Evolutionary conservation across 129 eudicot genomes (phyloP).

Genomic region (Ambrosia trifida): DNA sequence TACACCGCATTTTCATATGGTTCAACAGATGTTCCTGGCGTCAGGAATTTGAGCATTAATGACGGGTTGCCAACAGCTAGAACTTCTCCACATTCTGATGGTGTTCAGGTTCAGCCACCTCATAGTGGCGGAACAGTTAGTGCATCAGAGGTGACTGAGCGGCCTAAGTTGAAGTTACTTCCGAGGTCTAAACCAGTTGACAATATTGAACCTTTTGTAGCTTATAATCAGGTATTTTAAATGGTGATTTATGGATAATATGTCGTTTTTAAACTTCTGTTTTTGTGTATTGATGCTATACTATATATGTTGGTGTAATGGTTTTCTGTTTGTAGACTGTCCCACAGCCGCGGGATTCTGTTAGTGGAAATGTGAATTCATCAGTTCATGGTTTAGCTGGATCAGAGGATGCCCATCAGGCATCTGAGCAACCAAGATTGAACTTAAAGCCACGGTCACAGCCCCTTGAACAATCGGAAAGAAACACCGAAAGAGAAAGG

Average conservation of each 20-base stretch:
- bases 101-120: slow-evolving; percentile 28
- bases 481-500: slow-evolving; percentile 59
- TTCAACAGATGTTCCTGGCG: slow-evolving; percentile 33
- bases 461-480: slow-evolving; percentile 55
- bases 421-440: slow-evolving; percentile 67
- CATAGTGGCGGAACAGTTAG: slow-evolving; percentile 24
- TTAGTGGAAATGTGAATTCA: slow-evolving; percentile 33
- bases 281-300: slow-evolving; percentile 5
- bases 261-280: background rate
- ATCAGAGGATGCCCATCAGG: slow-evolving; percentile 39
- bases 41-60: slow-evolving; percentile 39
- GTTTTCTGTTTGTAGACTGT: slow-evolving; percentile 32
- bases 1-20: slow-evolving; percentile 24
- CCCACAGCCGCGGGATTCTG: slow-evolving; percentile 40
- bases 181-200: slow-evolving; percentile 84
- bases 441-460: slow-evolving; percentile 77
- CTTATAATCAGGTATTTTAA: slow-evolving; percentile 53
- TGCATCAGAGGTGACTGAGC: slow-evolving; percentile 47
- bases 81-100: slow-evolving; percentile 32
- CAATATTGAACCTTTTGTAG: slow-evolving; percentile 35
- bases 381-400: slow-evolving; percentile 34
- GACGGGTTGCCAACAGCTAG: slow-evolving; percentile 32
- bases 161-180: slow-evolving; percentile 82
- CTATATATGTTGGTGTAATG: slow-evolving; percentile 4
- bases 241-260: background rate